Base-by-base conservation (phyloP, 257 asterid species). In the Solanum chiquidenum region DNA sequence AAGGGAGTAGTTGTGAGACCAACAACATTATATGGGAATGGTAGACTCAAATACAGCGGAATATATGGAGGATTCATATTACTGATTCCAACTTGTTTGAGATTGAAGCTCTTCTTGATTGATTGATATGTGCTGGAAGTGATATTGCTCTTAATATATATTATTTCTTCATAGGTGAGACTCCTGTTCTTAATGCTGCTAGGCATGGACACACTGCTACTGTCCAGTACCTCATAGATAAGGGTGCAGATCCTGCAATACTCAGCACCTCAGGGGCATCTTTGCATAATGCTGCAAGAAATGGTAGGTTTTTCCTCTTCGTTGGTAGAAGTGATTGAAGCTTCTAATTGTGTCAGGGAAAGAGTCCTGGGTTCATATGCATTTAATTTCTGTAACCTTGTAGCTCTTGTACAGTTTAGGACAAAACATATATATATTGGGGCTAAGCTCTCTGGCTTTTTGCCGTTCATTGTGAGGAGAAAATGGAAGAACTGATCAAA, bases 111-210 rank as follows among this genome's bases (percentile, higher is more conserved):
- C 40, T 80, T 80, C 12, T 80, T 80, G 85, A 44, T 46, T 46
- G 66, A 46, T 80, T 80, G 66, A 80, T 46, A 49, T 27, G 85
- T 46, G 68, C 68, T 46, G 85, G 16, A 49, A 80, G 29, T 46
- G 68, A 29, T 42, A 42, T 16, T 79, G 16, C 12, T 27, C 46
- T 77, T 9, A 80, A 74, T 83, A 74, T 18, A 46, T 66, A 66
- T 66, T 66, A 25, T 64, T 87, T 21, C 42, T 79, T 42, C 80
- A 44, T 89, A 97, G 99, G 99, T 35, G 98, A 97, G 88, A 96
- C 98, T 88, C 95, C 99, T 83, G 94, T 97, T 52, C 87, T 89
- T 68, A 98, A 95, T 73, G 98, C 99, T 91, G 96, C 99, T 64
- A 88, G 97, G 79, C 96, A 93, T 90, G 99, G 98, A 71, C 98